Base-by-base conservation (phyloP, 306 rosid genomes). In the Purshia tridentata region DNA sequence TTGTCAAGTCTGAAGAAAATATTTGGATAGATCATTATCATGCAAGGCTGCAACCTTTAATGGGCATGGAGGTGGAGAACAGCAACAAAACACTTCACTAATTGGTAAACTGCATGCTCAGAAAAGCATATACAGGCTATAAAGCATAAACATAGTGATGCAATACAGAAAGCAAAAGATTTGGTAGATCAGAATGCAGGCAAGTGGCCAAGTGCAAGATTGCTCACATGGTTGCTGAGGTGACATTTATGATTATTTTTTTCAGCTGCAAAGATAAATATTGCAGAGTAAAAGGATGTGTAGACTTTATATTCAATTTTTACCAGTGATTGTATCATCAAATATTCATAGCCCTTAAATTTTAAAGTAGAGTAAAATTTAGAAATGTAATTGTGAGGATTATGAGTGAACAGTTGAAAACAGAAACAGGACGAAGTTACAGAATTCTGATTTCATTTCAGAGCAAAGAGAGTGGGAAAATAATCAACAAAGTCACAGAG, bases 111-210 rank as follows among this genome's bases (percentile, higher is more conserved):
- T 12, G 52, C 41, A 45, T 15, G 52, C 35, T 29, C 35, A 29
- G 35, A 29, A 29, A 29, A 29, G 35, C 35, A 29, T 29, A 23
- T 23, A 23, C 29, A 23, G n/a, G n/a, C n/a, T n/a, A 55, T 47
- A 59, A 78, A 57, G 72, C 52, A 37, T 61, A 8, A 20, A 14
- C 5, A 53, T 11, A 49, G 61, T 49, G 49, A 22, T 71, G 64
- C 50, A 46, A 8, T 29, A 46, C 50, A 46, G 4, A 4, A 46
- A 46, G 50, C 50, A 46, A 46, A 10, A 46, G 35, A 29, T 29
- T 29, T 29, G 35, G 35, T 29, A 29, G 35, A 29, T 29, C 35
- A 29, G 35, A 29, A 29, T 29, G 35, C 35, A 29, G 2, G 35
- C 35, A 29, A 29, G 35, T 29, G 35, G 35, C 35, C 35, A 29